Evolutionary conservation across 2,329 filamentous ascomycete species (phyloP).

Genomic region (Thielaviopsis euricoi): DNA sequence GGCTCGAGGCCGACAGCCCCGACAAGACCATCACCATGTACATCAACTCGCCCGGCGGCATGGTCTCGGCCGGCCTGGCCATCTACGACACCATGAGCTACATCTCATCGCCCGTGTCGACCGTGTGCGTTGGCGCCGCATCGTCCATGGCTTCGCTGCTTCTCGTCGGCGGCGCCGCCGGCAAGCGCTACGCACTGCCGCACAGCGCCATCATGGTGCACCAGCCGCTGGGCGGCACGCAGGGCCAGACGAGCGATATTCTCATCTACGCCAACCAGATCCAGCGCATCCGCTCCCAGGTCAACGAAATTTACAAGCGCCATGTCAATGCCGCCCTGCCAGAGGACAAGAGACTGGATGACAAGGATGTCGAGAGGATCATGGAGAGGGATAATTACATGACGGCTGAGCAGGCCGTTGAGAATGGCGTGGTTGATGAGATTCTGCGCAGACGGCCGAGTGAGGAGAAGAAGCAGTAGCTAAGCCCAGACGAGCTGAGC

Average conservation of each 20-base stretch:
- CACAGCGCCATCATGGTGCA: constrained; percentile 95
- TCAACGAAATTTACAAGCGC: constrained; percentile 77
- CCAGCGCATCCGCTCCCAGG: constrained; percentile 62
- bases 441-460: constrained; percentile 51
- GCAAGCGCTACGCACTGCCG: constrained; percentile 78
- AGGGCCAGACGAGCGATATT: constrained; percentile 60
- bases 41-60: constrained; percentile 91
- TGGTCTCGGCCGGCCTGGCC: constrained; percentile 63
- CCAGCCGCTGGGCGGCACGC: constrained; percentile 66
- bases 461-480: background rate
- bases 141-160: constrained; percentile 89
- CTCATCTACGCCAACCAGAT: constrained; percentile 97
- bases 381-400: constrained; percentile 98
- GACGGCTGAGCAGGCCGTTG: constrained; percentile 71
- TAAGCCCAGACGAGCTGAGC: too few species aligned
- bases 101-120: constrained; percentile 81
- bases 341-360: constrained; percentile 58
- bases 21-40: constrained; percentile 94
- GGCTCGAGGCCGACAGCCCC: constrained; percentile 91
- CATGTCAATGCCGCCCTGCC: constrained; percentile 69
- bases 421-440: constrained; percentile 83
- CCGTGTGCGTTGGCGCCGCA: constrained; percentile 86
- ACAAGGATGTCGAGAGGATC: constrained; percentile 67
- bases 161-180: constrained; percentile 68
- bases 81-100: constrained; percentile 99